Conservation (phyloP, 2,329 filamentous ascomycete genomes). For the Raffaelea arxii region DNA sequence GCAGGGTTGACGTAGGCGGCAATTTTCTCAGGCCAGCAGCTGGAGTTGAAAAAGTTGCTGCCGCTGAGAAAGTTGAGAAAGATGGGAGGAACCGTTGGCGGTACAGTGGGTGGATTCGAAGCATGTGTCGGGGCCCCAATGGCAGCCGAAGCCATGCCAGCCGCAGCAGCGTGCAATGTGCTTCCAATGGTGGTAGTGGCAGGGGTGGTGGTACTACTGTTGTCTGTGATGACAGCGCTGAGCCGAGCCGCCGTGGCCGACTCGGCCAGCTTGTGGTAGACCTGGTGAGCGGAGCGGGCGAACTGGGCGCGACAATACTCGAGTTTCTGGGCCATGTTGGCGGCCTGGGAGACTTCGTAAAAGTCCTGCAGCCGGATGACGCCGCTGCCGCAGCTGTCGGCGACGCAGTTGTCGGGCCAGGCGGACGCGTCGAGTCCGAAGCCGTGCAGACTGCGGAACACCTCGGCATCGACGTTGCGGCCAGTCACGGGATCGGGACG, state of each 20-base stretch:
- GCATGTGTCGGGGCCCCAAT: background rate
- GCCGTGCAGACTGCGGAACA: conserved; percentile 26
- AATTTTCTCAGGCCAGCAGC: conserved; percentile 89
- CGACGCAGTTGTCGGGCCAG: conserved; percentile 85
- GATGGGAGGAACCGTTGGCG: conserved; percentile 41
- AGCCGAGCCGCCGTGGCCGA: background rate
- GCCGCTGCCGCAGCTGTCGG: conserved; percentile 60
- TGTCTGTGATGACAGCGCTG: no score
- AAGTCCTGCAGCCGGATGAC: conserved; percentile 86
- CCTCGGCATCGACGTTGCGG: background rate
- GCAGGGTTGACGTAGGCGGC: conserved; percentile 80
- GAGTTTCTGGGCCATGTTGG: conserved; percentile 75
- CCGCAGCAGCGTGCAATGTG: background rate
- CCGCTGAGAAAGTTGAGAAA: conserved; percentile 87
- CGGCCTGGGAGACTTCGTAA: conserved; percentile 71
- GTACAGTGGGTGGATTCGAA: conserved; percentile 16
- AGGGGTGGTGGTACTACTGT: no score
- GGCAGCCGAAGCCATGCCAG: background rate
- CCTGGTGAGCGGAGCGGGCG: conserved; percentile 53
- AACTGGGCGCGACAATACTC: conserved; percentile 64
- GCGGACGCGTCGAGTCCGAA: conserved; percentile 51
- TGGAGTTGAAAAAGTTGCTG: conserved; percentile 87
- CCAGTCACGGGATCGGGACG: background rate
- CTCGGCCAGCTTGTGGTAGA: conserved; percentile 17
- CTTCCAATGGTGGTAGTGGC: conserved; percentile 13